A percentile compares a stretch with the other conserved stretches of the same genome.
Evolutionary conservation across 306 rosid species (phyloP).

Genomic region (Malus orientalis): DNA sequence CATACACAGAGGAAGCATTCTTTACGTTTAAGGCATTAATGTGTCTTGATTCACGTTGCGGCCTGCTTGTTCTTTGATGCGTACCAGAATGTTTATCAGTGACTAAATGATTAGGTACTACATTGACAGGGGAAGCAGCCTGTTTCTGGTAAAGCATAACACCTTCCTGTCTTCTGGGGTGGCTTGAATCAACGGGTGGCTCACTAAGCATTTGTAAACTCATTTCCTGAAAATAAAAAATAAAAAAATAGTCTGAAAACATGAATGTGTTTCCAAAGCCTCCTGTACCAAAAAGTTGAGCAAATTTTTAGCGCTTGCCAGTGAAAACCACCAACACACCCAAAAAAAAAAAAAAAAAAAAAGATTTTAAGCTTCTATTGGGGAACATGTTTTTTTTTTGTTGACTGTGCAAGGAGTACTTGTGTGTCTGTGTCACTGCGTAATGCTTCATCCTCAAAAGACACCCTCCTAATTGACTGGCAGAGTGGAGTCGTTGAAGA

Average conservation of each 20-base stretch:
- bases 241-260: background rate
- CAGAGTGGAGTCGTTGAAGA: too few relatives aligned
- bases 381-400: background rate
- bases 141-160: constrained; percentile 1
- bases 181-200: constrained; percentile 9
- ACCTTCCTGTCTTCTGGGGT: background rate
- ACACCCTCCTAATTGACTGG: constrained; percentile 14
- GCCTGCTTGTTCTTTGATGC: background rate
- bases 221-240: background rate
- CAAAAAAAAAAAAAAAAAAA: background rate
- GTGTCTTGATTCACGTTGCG: constrained; percentile 12
- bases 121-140: constrained; percentile 20
- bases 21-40: background rate
- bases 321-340: background rate
- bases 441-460: constrained; percentile 1
- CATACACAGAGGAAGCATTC: background rate
- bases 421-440: constrained; percentile 37
- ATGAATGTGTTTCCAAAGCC: background rate
- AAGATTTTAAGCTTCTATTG: background rate
- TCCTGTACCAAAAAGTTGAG: constrained; percentile 14
- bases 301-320: background rate
- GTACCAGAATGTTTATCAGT: background rate
- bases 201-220: background rate
- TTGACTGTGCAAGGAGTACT: constrained; percentile 29
- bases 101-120: background rate